phyloP scores from a whole-genome alignment of 768 basidiomycete genomes.

The Tephrocybe sp. region DNA sequence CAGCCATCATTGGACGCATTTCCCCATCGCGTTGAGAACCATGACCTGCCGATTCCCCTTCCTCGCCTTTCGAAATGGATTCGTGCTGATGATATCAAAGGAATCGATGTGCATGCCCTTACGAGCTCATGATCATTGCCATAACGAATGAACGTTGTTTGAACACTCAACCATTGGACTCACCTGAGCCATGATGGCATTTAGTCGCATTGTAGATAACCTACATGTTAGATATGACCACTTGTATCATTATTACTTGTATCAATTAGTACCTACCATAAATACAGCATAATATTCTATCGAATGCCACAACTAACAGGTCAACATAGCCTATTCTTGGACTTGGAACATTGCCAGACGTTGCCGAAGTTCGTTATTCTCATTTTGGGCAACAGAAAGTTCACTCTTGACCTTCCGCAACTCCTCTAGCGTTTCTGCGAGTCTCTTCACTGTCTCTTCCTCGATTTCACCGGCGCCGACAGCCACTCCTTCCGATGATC shows the following conservation, averaged over 20 bases:
- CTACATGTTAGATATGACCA: conserved; percentile 15
- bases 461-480: conserved; percentile 72
- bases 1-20: conserved; percentile 36
- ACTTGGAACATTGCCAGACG: conserved; percentile 24
- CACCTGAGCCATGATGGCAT: too few species aligned
- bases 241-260: conserved; percentile 6
- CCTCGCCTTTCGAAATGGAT: conserved; percentile 53
- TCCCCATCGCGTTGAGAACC: conserved; percentile 39
- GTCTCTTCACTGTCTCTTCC: conserved; percentile 48
- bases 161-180: too few species aligned
- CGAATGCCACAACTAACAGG: neutral
- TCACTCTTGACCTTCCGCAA: conserved; percentile 44
- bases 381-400: conserved; percentile 43
- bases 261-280: conserved; percentile 1
- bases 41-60: conserved; percentile 56
- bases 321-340: neutral
- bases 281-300: neutral
- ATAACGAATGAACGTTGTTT: too few species aligned
- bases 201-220: too few species aligned
- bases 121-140: too few species aligned
- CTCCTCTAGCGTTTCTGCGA: conserved; percentile 47
- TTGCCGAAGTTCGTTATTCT: conserved; percentile 52
- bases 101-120: conserved; percentile 20
- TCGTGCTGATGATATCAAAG: conserved; percentile 37
- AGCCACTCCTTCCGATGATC: conserved; percentile 53